Conservation (phyloP, 805 yeast genomes). For the Brettanomyces custersianus region DNA sequence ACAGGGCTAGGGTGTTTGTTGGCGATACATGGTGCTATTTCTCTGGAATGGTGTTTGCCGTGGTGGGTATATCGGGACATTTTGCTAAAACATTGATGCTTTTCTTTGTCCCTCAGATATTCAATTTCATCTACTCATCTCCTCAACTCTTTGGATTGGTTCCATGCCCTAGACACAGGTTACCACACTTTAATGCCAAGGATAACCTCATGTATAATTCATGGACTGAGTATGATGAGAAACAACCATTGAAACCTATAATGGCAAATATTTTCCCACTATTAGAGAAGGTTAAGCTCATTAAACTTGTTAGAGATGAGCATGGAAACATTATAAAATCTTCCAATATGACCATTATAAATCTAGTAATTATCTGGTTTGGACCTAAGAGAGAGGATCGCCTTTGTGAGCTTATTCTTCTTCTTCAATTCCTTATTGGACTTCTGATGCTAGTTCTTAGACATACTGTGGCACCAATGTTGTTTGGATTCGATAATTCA, state of each 20-base stretch:
- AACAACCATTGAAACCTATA: constrained; percentile 8
- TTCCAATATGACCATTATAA: constrained; percentile 83
- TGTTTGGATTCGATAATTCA: constrained; percentile 85
- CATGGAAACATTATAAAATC: constrained; percentile 30
- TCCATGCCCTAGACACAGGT: constrained; percentile 92
- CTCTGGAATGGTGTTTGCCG: constrained; percentile 98
- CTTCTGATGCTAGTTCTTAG: constrained; percentile 57
- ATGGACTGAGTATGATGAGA: constrained; percentile 31
- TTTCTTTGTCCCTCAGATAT: constrained; percentile 83
- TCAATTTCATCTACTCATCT: constrained; percentile 82
- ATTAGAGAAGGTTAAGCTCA: constrained; percentile 40
- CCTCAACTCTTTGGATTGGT: constrained; percentile 84
- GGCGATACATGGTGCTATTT: constrained; percentile 98
- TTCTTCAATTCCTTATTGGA: constrained; percentile 60
- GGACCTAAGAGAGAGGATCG: constrained; percentile 87
- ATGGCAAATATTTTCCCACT: constrained; percentile 31
- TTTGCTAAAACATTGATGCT: constrained; percentile 86
- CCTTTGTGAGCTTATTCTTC: constrained; percentile 52
- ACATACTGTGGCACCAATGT: constrained; percentile 76
- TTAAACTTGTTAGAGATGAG: constrained; percentile 30
- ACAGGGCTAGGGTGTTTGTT: constrained; percentile 87
- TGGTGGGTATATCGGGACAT: constrained; percentile 92
- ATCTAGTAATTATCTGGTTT: constrained; percentile 70
- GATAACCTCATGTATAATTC: constrained; percentile 77
- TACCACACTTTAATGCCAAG: constrained; percentile 64